Percentiles rank a stretch among this genome's conserved stretches.
These are phyloP conservation scores for Tulasnella sp. DNA, from an alignment of 768 basidiomycete genomes.

Conservation along the genomic window DNA sequence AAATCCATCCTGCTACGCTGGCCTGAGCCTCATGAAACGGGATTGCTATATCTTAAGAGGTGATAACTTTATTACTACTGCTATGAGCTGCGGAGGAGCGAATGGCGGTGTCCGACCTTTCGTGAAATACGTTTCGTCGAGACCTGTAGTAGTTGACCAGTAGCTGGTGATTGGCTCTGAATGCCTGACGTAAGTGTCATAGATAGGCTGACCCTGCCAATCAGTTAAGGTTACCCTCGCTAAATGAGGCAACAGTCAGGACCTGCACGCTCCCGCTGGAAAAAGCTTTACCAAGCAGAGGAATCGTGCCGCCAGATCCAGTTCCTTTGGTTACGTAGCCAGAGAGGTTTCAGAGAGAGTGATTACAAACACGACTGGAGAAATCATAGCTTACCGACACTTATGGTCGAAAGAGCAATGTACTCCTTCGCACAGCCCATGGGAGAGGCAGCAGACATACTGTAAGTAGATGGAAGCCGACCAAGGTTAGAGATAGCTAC, in stretches of 20 bases:
- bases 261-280: not conserved
- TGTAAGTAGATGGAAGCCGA: no score
- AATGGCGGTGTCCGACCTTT: not conserved
- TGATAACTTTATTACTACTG: no score
- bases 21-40: slow-evolving; percentile 53
- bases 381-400: not conserved
- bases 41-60: slow-evolving; percentile 43
- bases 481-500: no score
- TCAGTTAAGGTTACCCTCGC: not conserved
- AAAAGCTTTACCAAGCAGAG: slow-evolving; percentile 4
- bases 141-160: slow-evolving; percentile 12
- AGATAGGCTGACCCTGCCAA: slow-evolving; percentile 38
- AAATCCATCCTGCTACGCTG: slow-evolving; percentile 50
- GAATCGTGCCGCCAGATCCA: not conserved
- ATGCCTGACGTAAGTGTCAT: slow-evolving; percentile 56
- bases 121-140: slow-evolving; percentile 5
- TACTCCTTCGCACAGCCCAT: not conserved
- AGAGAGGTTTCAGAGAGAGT: not conserved
- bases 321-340: no score
- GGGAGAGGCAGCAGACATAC: not conserved
- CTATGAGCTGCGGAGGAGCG: not conserved
- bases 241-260: not conserved
- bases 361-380: not conserved
- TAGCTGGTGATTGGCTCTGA: slow-evolving; percentile 27
- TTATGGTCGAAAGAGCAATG: not conserved